Percentiles rank a stretch among this genome's conserved stretches.
These are phyloP conservation scores for Cavenderia fasciculata DNA, from an alignment of 78 protist genomes.

Conservation along the genomic window DNA sequence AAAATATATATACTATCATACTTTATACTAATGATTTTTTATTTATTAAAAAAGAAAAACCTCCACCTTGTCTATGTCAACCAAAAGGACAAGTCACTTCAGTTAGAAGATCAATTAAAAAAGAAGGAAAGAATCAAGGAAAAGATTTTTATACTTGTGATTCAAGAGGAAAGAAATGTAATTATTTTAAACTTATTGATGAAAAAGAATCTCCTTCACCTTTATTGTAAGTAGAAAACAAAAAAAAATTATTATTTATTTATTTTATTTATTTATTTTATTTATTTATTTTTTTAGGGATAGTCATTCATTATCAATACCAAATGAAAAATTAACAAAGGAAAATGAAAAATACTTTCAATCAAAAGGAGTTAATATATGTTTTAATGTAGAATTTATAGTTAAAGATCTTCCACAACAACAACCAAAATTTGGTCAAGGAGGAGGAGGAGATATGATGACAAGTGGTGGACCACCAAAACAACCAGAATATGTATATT, in stretches of 20 bases:
- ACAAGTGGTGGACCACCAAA: not conserved
- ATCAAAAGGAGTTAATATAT: slow-evolving; percentile 37
- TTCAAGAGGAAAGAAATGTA: not conserved
- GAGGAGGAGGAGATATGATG: not conserved
- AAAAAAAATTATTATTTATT: not conserved
- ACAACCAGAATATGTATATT: not conserved
- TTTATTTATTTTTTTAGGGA: slow-evolving; percentile 4
- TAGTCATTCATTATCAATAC: not conserved
- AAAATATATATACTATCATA: no score
- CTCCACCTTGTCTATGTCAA: slow-evolving; percentile 43
- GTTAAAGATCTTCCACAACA: no score
- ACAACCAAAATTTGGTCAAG: not conserved
- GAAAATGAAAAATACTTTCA: slow-evolving; percentile 32
- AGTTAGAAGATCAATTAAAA: slow-evolving; percentile 20
- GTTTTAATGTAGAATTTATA: no score
- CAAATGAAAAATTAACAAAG: not conserved
- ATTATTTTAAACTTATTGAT: slow-evolving; percentile 8
- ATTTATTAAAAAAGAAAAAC: no score
- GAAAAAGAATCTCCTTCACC: not conserved
- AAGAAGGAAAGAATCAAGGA: slow-evolving; percentile 37
- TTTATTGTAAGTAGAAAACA: not conserved
- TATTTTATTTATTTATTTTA: no score
- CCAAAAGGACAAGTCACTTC: no score
- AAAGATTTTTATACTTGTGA: slow-evolving; percentile 43
- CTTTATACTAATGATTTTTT: no score